Percentiles rank a stretch among this genome's conserved stretches.
phyloP scores from a whole-genome alignment of 2,329 filamentous ascomycete genomes.

The Keithomyces neogunnii region DNA sequence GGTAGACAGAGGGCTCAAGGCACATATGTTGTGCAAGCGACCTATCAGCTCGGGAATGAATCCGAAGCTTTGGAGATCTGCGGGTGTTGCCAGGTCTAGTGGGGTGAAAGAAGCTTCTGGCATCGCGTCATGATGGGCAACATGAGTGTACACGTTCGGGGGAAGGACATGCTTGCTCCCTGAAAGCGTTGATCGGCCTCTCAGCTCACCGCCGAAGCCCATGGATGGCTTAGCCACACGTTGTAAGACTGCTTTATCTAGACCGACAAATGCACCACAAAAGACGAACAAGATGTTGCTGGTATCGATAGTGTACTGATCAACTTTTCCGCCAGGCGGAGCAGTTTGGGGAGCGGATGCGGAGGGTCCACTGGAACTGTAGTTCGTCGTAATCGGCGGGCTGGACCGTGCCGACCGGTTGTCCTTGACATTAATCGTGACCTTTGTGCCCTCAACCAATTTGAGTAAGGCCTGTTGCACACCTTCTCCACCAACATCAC shows the following conservation, averaged over 20 bases:
- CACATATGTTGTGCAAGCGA: constrained; percentile 84
- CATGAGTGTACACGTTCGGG: constrained; percentile 47
- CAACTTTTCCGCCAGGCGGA: constrained; percentile 42
- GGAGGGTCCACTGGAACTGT: constrained; percentile 34
- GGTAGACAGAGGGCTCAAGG: constrained; percentile 65
- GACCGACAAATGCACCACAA: constrained; percentile 86
- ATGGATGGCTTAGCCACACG: constrained; percentile 81
- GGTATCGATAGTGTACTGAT: constrained; percentile 72
- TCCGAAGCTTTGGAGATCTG: constrained; percentile 74
- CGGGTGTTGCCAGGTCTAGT: constrained; percentile 65
- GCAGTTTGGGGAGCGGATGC: constrained; percentile 36
- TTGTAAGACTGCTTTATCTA: constrained; percentile 80
- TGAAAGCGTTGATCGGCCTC: constrained; percentile 41
- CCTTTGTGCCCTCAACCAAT: constrained; percentile 89
- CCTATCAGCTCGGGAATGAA: constrained; percentile 95
- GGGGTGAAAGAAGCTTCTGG: constrained; percentile 38
- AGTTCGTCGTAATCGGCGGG: constrained; percentile 44
- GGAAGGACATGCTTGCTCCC: constrained; percentile 53
- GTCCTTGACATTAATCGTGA: constrained; percentile 84
- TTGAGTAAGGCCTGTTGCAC: constrained; percentile 94
- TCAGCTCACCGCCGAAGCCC: constrained; percentile 81
- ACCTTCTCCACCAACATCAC: constrained; percentile 92
- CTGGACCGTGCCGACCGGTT: constrained; percentile 51
- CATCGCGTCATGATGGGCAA: constrained; percentile 42
- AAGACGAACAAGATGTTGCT: constrained; percentile 97